Percentiles rank a stretch among this genome's conserved stretches.
phyloP scores from a whole-genome alignment of 2,329 filamentous ascomycete genomes.

The Cercospora zeae-maydis region DNA sequence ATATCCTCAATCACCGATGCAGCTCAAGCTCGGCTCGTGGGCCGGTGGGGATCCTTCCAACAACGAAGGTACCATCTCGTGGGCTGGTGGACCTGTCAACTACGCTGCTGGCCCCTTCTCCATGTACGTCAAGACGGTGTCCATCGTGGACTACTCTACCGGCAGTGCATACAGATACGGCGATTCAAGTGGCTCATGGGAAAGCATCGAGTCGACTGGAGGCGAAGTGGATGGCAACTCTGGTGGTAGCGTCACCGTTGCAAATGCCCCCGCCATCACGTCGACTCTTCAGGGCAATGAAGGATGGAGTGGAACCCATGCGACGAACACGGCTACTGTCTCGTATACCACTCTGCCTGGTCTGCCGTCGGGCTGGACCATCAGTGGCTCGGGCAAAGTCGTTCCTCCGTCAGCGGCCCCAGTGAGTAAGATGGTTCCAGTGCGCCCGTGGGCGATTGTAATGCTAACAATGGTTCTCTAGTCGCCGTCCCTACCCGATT shows the following conservation, averaged over 20 bases:
- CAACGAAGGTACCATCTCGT: conserved; percentile 74
- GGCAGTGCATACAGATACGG: conserved; percentile 80
- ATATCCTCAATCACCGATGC: conserved; percentile 95
- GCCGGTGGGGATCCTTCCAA: conserved; percentile 83
- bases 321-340: conserved; percentile 38
- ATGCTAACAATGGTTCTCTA: conserved; percentile 27
- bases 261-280: conserved; percentile 59
- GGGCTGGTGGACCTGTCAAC: conserved; percentile 83
- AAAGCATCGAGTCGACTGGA: conserved; percentile 75
- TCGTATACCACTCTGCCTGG: conserved; percentile 50
- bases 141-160: conserved; percentile 87
- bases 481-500: conserved; percentile 49
- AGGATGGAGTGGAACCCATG: conserved; percentile 61
- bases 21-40: conserved; percentile 89
- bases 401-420: conserved; percentile 66
- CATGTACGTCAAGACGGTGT: conserved; percentile 76
- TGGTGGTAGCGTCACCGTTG: conserved; percentile 52
- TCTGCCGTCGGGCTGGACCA: conserved; percentile 77
- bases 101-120: conserved; percentile 78
- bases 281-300: conserved; percentile 60
- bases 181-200: conserved; percentile 72
- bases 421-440: conserved; percentile 55
- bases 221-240: conserved; percentile 62
- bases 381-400: conserved; percentile 74
- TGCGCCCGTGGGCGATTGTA: conserved; percentile 23